Evolutionary conservation across 139 green algal genomes (phyloP).

Genomic region (Closterium sp.): DNA sequence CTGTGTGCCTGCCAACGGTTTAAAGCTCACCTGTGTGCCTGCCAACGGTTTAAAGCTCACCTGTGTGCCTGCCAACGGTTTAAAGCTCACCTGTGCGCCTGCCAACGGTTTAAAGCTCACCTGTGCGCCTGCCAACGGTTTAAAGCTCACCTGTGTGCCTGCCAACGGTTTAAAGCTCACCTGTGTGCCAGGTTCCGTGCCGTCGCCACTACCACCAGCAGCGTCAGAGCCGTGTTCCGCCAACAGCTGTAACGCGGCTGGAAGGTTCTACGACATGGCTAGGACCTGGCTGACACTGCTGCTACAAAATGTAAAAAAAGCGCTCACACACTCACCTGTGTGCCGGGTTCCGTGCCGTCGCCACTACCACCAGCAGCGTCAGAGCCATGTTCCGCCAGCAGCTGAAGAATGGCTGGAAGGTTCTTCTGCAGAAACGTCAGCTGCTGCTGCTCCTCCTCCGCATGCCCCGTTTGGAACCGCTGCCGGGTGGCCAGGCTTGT

Average conservation of each 20-base stretch:
- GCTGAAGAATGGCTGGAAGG: conserved; percentile 2
- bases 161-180: too few relatives aligned
- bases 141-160: background rate
- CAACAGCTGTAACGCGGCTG: conserved; percentile 15
- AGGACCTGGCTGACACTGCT: too few relatives aligned
- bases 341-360: too few relatives aligned
- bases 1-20: too few relatives aligned
- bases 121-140: too few relatives aligned
- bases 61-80: too few relatives aligned
- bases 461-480: conserved; percentile 18
- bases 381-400: conserved; percentile 24
- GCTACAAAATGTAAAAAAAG: too few relatives aligned
- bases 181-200: background rate
- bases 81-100: background rate
- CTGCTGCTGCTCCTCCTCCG: conserved; percentile 48
- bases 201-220: background rate
- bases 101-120: too few relatives aligned
- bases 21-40: background rate
- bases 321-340: too few relatives aligned
- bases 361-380: background rate
- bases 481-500: conserved; percentile 12
- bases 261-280: conserved; percentile 34
- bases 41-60: too few relatives aligned
- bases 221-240: conserved; percentile 1
- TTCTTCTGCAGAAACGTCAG: conserved; percentile 43